Conservation (phyloP, 108 stramenopile species). For the Skeletonema potamos region DNA sequence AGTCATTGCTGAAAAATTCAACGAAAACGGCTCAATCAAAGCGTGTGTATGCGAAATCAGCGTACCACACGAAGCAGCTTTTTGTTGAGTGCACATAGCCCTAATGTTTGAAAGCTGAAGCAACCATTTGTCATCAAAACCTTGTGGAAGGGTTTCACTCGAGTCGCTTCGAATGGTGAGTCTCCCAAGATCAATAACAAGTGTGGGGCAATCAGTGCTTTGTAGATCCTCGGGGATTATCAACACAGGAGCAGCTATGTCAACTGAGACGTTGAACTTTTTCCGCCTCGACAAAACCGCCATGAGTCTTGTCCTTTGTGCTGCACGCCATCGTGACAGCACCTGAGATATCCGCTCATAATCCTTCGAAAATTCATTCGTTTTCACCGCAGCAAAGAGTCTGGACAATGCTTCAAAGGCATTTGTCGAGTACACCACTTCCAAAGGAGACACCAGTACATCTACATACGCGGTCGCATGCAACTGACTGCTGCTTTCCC, state of each 20-base stretch:
- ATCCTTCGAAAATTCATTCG: constrained; percentile 61
- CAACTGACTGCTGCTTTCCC: background rate
- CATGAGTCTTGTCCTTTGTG: constrained; percentile 51
- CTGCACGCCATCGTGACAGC: constrained; percentile 48
- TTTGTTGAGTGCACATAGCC: constrained; percentile 33
- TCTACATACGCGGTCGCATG: constrained; percentile 21
- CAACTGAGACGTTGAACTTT: constrained; percentile 55
- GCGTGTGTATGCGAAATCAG: background rate
- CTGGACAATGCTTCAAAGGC: constrained; percentile 59
- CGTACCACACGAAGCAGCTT: background rate
- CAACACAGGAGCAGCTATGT: constrained; percentile 63
- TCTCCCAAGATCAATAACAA: constrained; percentile 65
- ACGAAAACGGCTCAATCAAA: constrained; percentile 74
- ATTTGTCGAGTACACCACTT: constrained; percentile 62
- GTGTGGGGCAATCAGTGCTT: constrained; percentile 32
- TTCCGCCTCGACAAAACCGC: constrained; percentile 64
- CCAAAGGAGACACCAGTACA: constrained; percentile 55
- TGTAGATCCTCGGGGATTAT: constrained; percentile 62
- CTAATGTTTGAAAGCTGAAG: constrained; percentile 55
- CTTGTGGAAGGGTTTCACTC: background rate
- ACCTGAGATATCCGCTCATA: constrained; percentile 54
- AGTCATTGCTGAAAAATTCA: constrained; percentile 55
- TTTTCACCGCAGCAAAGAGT: constrained; percentile 60
- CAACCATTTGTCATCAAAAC: constrained; percentile 62
- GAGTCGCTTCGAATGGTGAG: constrained; percentile 45